A percentile compares a stretch with the other conserved stretches of the same genome.
Evolutionary conservation across 2,329 filamentous ascomycete species (phyloP).

Genomic region (Fusarium armeniacum): DNA sequence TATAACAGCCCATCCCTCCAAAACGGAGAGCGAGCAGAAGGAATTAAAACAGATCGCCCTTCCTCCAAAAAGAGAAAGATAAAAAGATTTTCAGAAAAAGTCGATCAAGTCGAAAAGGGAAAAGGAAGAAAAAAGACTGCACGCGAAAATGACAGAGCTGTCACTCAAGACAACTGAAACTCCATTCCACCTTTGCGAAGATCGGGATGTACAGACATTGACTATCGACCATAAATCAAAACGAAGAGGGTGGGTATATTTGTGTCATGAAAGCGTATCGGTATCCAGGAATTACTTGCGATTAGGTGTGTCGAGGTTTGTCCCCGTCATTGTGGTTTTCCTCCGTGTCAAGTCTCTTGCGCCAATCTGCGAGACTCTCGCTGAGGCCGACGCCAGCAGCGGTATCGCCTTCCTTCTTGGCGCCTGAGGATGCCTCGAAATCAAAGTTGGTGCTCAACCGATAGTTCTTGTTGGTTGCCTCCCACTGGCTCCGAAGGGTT

Average conservation of each 20-base stretch:
- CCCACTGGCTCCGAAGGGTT: slow-evolving; percentile 90
- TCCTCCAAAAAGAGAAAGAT: slow-evolving; percentile 2
- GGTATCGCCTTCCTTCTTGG: slow-evolving; percentile 62
- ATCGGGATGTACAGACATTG: slow-evolving; percentile 47
- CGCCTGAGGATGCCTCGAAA: slow-evolving; percentile 71
- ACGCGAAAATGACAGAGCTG: slow-evolving; percentile 35
- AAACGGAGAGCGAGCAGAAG: slow-evolving; percentile 27
- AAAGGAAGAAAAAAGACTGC: slow-evolving; percentile 36
- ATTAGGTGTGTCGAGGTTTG: slow-evolving; percentile 49
- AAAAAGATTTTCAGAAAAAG: slow-evolving; percentile 27
- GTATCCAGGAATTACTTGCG: slow-evolving; percentile 45
- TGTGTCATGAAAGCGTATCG: slow-evolving; percentile 52
- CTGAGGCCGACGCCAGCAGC: slow-evolving; percentile 66
- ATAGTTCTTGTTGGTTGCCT: slow-evolving; percentile 95
- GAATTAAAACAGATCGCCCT: slow-evolving; percentile 11
- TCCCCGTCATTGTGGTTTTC: slow-evolving; percentile 54
- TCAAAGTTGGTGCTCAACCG: slow-evolving; percentile 91
- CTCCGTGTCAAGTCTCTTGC: slow-evolving; percentile 77
- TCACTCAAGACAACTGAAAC: slow-evolving; percentile 45
- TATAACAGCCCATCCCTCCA: slow-evolving; percentile 15
- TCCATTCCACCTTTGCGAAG: slow-evolving; percentile 49
- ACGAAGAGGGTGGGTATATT: slow-evolving; percentile 53
- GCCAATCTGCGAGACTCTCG: slow-evolving; percentile 83
- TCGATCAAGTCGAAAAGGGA: slow-evolving; percentile 27
- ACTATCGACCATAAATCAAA: slow-evolving; percentile 42